phyloP scores from a whole-genome alignment of 2,329 filamentous ascomycete species.

The Venturia nashicola region DNA sequence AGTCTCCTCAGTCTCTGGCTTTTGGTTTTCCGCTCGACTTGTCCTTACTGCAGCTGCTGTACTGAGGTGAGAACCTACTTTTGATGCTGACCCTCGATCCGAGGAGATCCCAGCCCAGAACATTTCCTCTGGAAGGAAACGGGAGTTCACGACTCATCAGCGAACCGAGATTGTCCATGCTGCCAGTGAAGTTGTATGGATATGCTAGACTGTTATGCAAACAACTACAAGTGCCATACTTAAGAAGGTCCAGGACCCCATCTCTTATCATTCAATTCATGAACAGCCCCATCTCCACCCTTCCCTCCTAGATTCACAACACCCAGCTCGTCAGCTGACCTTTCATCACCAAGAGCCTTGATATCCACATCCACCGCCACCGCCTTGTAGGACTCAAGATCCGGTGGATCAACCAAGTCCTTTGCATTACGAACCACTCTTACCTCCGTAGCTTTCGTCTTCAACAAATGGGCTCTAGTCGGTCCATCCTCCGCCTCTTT shows the following conservation, averaged over 20 bases:
- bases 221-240: background rate
- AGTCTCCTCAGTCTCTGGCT: too few species aligned
- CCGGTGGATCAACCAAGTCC: slow-evolving; percentile 57
- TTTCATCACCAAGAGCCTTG: slow-evolving; percentile 8
- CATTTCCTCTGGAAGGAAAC: too few species aligned
- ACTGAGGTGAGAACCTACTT: too few species aligned
- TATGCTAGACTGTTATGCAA: background rate
- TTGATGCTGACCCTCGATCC: too few species aligned
- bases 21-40: too few species aligned
- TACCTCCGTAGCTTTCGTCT: slow-evolving; percentile 80
- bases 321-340: slow-evolving; percentile 15
- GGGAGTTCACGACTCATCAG: background rate
- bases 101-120: too few species aligned
- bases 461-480: slow-evolving; percentile 44
- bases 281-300: slow-evolving; percentile 10
- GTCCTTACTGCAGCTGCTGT: too few species aligned
- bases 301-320: slow-evolving; percentile 17
- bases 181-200: background rate
- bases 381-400: slow-evolving; percentile 48
- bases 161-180: background rate
- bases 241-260: slow-evolving; percentile 2
- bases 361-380: slow-evolving; percentile 19
- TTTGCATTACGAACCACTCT: slow-evolving; percentile 64
- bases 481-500: slow-evolving; percentile 28
- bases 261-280: slow-evolving; percentile 9